phyloP scores from a whole-genome alignment of 805 yeast species.

The Candida sithepensis region DNA sequence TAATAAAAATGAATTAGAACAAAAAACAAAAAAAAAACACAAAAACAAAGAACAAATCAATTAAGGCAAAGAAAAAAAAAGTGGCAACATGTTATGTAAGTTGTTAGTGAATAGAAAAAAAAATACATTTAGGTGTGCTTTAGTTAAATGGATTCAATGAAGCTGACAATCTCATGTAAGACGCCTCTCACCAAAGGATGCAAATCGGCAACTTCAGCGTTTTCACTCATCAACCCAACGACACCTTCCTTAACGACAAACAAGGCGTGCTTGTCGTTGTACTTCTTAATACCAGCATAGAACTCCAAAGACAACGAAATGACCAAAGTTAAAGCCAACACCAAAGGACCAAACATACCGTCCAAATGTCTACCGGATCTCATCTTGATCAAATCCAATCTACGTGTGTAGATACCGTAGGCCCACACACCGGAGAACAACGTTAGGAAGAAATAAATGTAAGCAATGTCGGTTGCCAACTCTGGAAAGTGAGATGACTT shows the following conservation, averaged over 20 bases:
- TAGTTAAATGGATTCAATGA: constrained; percentile 19
- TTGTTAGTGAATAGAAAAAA: neutral
- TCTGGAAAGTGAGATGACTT: constrained; percentile 58
- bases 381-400: constrained; percentile 70
- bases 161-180: constrained; percentile 22
- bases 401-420: constrained; percentile 65
- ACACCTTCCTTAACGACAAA: constrained; percentile 7
- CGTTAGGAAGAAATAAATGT: constrained; percentile 75
- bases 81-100: no score
- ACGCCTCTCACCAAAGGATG: constrained; percentile 26
- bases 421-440: constrained; percentile 89
- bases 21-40: no score
- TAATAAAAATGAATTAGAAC: no score
- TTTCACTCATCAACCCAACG: neutral
- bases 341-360: constrained; percentile 83
- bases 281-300: constrained; percentile 52
- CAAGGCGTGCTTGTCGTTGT: constrained; percentile 21
- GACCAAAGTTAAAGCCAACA: constrained; percentile 68
- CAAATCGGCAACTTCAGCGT: constrained; percentile 18
- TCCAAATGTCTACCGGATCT: constrained; percentile 88
- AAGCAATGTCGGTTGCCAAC: constrained; percentile 69
- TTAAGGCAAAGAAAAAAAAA: no score
- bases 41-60: no score
- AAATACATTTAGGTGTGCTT: no score
- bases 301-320: constrained; percentile 70